Percentiles rank a stretch among this genome's conserved stretches.
Evolutionary conservation across 768 basidiomycete species (phyloP).

Genomic region (Auriscalpium microsporum): DNA sequence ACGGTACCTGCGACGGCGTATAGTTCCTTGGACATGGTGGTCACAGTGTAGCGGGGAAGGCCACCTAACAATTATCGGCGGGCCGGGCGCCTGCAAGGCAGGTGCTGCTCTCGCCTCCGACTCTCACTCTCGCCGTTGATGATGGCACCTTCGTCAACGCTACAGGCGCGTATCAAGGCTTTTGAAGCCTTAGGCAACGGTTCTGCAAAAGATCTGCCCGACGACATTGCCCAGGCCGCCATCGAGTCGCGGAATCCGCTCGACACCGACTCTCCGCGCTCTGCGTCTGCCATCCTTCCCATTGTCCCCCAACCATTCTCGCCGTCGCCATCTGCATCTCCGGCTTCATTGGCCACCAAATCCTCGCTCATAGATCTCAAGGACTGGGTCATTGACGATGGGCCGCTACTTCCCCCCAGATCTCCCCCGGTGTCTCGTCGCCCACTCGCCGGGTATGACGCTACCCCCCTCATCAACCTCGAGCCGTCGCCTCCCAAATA

Average conservation of each 20-base stretch:
- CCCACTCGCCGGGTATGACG: conserved; percentile 4
- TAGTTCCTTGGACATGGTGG: conserved; percentile 33
- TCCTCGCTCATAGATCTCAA: conserved; percentile 58
- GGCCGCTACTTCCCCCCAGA: conserved; percentile 22
- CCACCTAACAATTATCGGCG: not conserved
- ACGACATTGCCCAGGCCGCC: conserved; percentile 4
- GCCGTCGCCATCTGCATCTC: conserved; percentile 9
- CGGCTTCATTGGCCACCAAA: conserved; percentile 19
- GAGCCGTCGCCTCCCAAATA: conserved; percentile 34
- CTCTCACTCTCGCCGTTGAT: not conserved
- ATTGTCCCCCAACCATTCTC: not conserved
- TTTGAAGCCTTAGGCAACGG: conserved; percentile 12
- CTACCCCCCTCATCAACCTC: conserved; percentile 43
- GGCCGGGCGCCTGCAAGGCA: not conserved
- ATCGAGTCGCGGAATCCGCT: conserved; percentile 11
- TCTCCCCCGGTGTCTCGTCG: not conserved
- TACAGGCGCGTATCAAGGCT: conserved; percentile 14
- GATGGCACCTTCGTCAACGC: conserved; percentile 10
- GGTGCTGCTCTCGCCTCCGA: not conserved
- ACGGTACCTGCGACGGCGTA: conserved; percentile 68
- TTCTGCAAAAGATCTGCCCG: conserved; percentile 7
- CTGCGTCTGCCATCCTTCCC: conserved; percentile 6
- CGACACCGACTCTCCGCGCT: conserved; percentile 8
- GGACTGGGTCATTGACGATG: conserved; percentile 64
- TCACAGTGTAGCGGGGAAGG: not conserved